A percentile compares a stretch with the other conserved stretches of the same genome.
These are phyloP conservation scores for Lodderomyces oxycetoniae DNA, from an alignment of 1,139 yeast genomes.

Conservation along the genomic window DNA sequence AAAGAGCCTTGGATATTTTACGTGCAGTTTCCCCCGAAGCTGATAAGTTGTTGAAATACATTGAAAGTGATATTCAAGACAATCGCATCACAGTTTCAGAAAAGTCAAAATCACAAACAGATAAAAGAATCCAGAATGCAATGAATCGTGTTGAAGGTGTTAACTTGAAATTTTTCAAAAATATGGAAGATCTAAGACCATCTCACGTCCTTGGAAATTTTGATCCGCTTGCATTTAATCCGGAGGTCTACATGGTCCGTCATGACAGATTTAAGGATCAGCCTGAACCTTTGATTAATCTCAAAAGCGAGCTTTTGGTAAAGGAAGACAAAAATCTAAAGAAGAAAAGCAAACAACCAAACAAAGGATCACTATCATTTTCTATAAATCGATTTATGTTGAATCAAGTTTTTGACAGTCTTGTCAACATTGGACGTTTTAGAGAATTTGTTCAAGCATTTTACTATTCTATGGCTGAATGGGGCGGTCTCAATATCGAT, in stretches of 20 bases:
- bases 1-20: slow-evolving; percentile 12
- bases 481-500: slow-evolving; percentile 23
- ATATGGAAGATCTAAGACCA: slow-evolving; percentile 14
- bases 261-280: slow-evolving; percentile 21
- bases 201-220: slow-evolving; percentile 11
- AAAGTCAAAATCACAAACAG: slow-evolving; percentile 14
- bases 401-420: slow-evolving; percentile 28
- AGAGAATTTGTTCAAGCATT: slow-evolving; percentile 27
- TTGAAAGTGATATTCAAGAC: slow-evolving; percentile 7
- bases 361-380: slow-evolving; percentile 6
- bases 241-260: slow-evolving; percentile 28
- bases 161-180: slow-evolving; percentile 1
- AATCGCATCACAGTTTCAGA: slow-evolving; percentile 2
- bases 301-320: slow-evolving; percentile 18
- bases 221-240: slow-evolving; percentile 19
- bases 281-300: slow-evolving; percentile 29
- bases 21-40: slow-evolving; percentile 24
- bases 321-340: slow-evolving; percentile 5
- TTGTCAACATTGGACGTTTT: slow-evolving; percentile 29
- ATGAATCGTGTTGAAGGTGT: too few species aligned
- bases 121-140: slow-evolving; percentile 14
- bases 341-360: neutral
- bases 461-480: slow-evolving; percentile 29
- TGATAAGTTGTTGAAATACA: slow-evolving; percentile 18
- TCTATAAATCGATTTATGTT: slow-evolving; percentile 29